Evolutionary conservation across 148 eudicot species (phyloP).

Genomic region (Cornus suecica): DNA sequence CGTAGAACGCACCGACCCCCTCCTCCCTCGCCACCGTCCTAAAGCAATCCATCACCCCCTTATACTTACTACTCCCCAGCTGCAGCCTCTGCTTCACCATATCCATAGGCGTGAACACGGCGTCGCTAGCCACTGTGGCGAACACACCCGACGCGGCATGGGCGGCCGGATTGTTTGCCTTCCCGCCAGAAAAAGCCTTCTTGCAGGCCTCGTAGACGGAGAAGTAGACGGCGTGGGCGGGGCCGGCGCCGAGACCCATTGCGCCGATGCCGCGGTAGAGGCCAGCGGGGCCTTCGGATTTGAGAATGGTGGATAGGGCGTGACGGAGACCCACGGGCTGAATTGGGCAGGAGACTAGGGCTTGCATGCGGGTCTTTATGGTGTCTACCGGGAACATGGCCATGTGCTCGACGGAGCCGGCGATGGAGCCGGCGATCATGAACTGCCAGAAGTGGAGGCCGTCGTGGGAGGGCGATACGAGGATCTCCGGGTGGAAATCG

Average conservation of each 20-base stretch:
- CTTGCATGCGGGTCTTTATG: conserved; percentile 80
- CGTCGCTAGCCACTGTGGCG: conserved; percentile 76
- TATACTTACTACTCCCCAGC: conserved; percentile 54
- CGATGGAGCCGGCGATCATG: conserved; percentile 77
- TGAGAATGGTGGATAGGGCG: conserved; percentile 54
- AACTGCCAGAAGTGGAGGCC: conserved; percentile 76
- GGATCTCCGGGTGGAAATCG: conserved; percentile 24
- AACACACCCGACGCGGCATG: conserved; percentile 65
- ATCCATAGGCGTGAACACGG: conserved; percentile 81
- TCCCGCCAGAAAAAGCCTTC: conserved; percentile 36
- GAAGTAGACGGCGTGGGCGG: conserved; percentile 81
- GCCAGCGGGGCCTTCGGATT: conserved; percentile 56
- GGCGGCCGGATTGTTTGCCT: conserved; percentile 40
- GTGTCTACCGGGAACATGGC: conserved; percentile 91
- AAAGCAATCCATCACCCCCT: conserved; percentile 63
- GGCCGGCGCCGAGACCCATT: conserved; percentile 88
- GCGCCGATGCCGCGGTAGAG: conserved; percentile 75
- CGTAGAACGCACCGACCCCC: conserved; percentile 64
- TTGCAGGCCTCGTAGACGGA: conserved; percentile 63
- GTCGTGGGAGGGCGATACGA: conserved; percentile 44
- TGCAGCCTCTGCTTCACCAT: conserved; percentile 83
- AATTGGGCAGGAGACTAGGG: conserved; percentile 66
- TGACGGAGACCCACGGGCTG: conserved; percentile 39
- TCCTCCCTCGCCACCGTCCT: conserved; percentile 61
- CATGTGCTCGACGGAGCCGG: conserved; percentile 85